Evolutionary conservation across 768 basidiomycete genomes (phyloP), one percentile per base, ranked within the genome.

Genomic region (Leccinum variicolor): DNA sequence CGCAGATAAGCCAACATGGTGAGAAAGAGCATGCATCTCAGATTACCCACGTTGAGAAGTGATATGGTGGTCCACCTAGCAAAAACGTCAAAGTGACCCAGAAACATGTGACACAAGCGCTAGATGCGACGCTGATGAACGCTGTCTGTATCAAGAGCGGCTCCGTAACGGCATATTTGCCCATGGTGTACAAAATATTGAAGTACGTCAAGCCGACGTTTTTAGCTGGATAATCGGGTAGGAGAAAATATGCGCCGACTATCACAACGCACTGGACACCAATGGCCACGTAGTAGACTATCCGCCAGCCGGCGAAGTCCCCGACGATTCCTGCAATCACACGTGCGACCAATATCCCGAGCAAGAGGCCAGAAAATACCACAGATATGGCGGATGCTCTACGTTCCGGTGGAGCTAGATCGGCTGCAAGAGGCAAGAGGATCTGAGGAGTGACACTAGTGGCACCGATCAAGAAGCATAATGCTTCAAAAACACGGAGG

Each of bases 141-240:
- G 79, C 76, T 3, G 79, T 75, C 68, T 94, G 92, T 10, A 92
- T 79, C 29, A 95, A 74, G 21, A 87, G 73, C 0, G 93, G 92
- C 69, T 94, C 90, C 0, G 88, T 94, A 36, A 86, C 77, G 0
- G 84, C 76, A 62, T 85, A 89, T 69, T 85, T 87, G 6, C 76
- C 85, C 92, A 94, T 94, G 9, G 86, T 87, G 71, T 76, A 83
- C 31, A 91, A 71, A 48, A 93, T 87, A 17, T 84, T 73, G 62
- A 76, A 77, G 71, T 94, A 94, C 3, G 83, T 82, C 60, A 91
- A 54, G 48, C 81, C 73, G 21, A 66, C 70, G 66, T 89, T 87
- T 68, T 89, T 92, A 13, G 87, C 81, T 1, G 91, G 92, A 65
- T 89, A 93, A 71, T 95, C 92, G 1, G 92, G 92, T n/a, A 93